Evolutionary conservation across 164 flowering plant genomes (phyloP), one percentile per base, ranked within the genome.

Genomic region (Platanus orientalis): DNA sequence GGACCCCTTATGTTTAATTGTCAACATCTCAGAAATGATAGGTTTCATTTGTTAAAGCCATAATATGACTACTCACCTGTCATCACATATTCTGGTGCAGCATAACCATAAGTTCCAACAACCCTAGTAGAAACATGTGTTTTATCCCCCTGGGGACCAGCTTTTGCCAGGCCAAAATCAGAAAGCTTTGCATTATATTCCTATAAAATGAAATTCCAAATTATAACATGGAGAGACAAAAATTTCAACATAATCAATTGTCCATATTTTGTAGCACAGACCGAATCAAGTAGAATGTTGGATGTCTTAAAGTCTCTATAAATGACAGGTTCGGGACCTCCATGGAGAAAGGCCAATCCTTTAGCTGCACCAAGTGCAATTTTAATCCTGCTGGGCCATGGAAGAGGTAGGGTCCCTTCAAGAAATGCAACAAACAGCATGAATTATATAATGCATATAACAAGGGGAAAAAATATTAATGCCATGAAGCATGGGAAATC

Each of bases 31-130:
- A 52, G 24, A 52, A 1, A 17, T 7, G 20, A 12, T 20, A 21
- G 20, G 6, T 34, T 34, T 24, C 20, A 32, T 17, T 60, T 19
- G 45, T 20, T 30, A 26, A 44, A 25, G 32, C 57, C 30, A 52
- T 14, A 12, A 34, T 65, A 60, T 13, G 34, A 51, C 52, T 60
- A 50, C 51, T 1, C 78, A 94, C 98, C 98, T 67, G 98, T 94
- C 97, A 87, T 90, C 60, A 94, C 95, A 81, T 94, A 93, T 62
- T 93, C 98, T 48, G 98, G 98, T 60, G 98, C 98, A 63, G 98
- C 98, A 78, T 93, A 93, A 56, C 98, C 98, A 71, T 87, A 94
- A 25, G 98, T 94, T 32, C 98, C 98, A 30, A 94, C 86, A 32
- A 94, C 98, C 73, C 98, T 72, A 1, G 98, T 94, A 60, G 98